Base-by-base conservation (phyloP, 129 eudicot species). In the Erigeron canadensis region DNA sequence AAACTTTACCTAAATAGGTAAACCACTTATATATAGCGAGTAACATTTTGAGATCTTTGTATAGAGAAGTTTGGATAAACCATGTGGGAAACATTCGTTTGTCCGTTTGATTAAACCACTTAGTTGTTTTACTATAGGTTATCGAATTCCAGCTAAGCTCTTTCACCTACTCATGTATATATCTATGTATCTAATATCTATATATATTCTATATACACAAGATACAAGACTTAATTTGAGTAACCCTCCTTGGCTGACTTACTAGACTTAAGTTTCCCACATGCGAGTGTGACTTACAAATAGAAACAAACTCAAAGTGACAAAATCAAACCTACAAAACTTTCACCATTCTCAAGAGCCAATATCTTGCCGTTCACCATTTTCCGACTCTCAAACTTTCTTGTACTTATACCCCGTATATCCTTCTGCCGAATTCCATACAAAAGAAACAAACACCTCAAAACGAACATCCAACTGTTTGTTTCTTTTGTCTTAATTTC, bases 271-370 rank as follows among this genome's bases (percentile, higher is more conserved):
- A 10, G 8, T 8, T 50, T 69, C 34, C 12, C 34, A 69, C 74
- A 66, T 75, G 67, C 22, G 79, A 75, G 23, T 23, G 72, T 53
- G 65, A 65, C 65, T 28, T 8, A 41, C 65, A 63, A 16, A 73
- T 73, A 50, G 4, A 40, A 17, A 69, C 67, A 65, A 64, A 10
- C 2, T 11, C 55, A 78, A 53, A 6, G 2, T 16, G 69, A 71
- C 69, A 78, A 71, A 77, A 22, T 40, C 37, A 18, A 6, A 9
- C 63, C 43, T 15, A 10, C 10, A 28, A 60, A 59, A 15, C 72
- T 77, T 67, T 84, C 73, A 28, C 38, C 73, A 16, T 23, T 66
- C 39, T 72, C 88, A 84, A 80, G 71, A 67, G 84, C 76, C 80
- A 80, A 76, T 12, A 28, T 15, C 34, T 12, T 15, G 34, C 61